Conservation (phyloP, 495 filamentous ascomycete species). For the Aspergillus bertholletiae region DNA sequence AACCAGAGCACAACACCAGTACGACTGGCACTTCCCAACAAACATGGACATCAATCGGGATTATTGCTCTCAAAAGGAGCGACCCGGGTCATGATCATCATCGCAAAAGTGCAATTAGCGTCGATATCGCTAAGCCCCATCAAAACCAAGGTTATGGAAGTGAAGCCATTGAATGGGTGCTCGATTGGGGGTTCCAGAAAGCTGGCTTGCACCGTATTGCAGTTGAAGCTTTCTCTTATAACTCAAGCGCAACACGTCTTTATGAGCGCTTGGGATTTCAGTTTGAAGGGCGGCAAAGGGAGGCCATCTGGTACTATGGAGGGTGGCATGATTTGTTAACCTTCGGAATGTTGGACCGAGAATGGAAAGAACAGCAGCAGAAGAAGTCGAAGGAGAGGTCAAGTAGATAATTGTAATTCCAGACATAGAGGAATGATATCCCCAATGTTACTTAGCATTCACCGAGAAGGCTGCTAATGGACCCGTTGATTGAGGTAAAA, state of each 20-base stretch:
- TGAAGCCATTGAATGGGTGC: slow-evolving; percentile 1
- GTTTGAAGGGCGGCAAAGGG: background rate
- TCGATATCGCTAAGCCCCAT: background rate
- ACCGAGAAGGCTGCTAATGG: slow-evolving; percentile 33
- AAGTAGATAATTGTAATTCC: background rate
- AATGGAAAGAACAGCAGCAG: background rate
- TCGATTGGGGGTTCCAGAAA: slow-evolving; percentile 1
- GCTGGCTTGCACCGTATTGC: background rate
- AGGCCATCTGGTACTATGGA: background rate
- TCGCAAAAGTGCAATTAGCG: background rate
- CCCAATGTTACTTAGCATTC: no score
- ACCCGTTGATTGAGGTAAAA: slow-evolving; percentile 51
- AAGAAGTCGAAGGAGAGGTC: background rate
- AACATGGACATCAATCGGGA: background rate
- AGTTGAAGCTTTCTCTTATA: background rate
- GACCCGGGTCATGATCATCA: background rate
- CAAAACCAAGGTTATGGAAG: background rate
- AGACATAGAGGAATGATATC: no score
- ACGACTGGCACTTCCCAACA: background rate
- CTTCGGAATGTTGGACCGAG: slow-evolving; percentile 1
- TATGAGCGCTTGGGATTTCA: slow-evolving; percentile 4
- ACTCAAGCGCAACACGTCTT: background rate
- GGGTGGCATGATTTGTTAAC: background rate
- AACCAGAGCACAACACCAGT: background rate
- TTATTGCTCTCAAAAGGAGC: background rate